These are phyloP conservation scores for Linnemannia hyalina DNA, from an alignment of 192 early-diverging fungal genomes.

Conservation along the genomic window DNA sequence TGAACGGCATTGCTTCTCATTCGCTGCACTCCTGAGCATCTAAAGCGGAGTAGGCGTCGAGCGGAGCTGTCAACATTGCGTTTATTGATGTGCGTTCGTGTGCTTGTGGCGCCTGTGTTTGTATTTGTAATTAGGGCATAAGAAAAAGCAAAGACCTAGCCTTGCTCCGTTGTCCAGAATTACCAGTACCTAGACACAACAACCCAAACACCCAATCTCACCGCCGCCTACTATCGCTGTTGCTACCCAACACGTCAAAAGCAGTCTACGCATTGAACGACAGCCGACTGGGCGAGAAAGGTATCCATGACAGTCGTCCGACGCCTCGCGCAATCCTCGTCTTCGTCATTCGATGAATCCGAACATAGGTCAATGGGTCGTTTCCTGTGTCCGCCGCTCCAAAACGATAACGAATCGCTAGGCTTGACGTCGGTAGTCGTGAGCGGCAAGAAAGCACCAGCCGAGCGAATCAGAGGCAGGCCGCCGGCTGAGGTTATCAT, in stretches of 20 bases:
- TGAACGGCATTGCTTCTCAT: background rate
- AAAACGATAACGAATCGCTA: background rate
- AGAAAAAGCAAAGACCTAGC: background rate
- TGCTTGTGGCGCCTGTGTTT: background rate
- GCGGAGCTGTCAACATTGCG: background rate
- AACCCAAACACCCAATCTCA: background rate
- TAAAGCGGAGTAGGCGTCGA: background rate
- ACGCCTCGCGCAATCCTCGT: background rate
- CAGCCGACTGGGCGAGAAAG: slow-evolving; percentile 9
- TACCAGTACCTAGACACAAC: background rate
- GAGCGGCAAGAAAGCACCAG: background rate
- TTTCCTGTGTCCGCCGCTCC: background rate
- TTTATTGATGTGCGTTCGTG: background rate
- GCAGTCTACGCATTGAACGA: slow-evolving; percentile 23
- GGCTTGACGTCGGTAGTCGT: background rate
- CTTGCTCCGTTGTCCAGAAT: background rate
- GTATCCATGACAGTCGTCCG: slow-evolving; percentile 6
- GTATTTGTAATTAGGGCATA: background rate
- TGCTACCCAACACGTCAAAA: background rate
- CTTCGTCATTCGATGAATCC: background rate
- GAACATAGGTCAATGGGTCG: background rate
- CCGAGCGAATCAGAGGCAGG: background rate
- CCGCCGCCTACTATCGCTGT: background rate
- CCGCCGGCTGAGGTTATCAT: background rate
- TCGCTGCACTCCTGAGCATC: background rate